phyloP scores from a whole-genome alignment of 805 yeast genomes.

The Yarrowia sp. region DNA sequence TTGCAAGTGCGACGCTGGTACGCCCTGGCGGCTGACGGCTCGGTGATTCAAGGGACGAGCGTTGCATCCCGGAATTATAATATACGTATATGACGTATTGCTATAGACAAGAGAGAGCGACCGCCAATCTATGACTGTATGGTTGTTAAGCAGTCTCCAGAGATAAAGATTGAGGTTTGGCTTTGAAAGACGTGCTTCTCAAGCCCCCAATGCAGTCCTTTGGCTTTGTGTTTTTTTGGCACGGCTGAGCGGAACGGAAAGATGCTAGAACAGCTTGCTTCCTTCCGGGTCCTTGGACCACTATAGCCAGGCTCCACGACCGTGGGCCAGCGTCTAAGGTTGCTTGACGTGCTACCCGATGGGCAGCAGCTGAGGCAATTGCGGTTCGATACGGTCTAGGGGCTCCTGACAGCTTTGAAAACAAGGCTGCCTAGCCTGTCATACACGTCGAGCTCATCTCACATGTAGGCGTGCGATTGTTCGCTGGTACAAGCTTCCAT shows the following conservation, averaged over 20 bases:
- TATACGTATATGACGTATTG: conserved; percentile 1
- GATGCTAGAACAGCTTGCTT: conserved; percentile 7
- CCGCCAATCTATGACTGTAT: neutral
- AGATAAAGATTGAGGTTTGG: neutral
- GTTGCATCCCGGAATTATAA: too few relatives aligned
- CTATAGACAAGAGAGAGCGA: neutral
- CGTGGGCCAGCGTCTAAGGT: neutral
- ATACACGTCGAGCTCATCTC: too few relatives aligned
- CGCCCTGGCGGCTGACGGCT: neutral
- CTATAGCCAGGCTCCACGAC: neutral
- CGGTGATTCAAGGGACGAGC: neutral
- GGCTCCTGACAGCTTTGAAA: neutral
- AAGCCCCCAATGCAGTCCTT: neutral
- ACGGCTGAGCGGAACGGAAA: conserved; percentile 38
- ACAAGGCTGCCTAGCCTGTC: too few relatives aligned
- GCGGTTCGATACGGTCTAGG: neutral
- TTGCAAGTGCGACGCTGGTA: neutral
- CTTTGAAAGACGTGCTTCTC: neutral
- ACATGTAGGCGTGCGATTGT: neutral
- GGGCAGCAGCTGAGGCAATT: neutral
- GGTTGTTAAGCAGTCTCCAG: too few relatives aligned
- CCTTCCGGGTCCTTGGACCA: neutral
- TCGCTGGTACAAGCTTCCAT: conserved; percentile 10
- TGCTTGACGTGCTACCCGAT: neutral
- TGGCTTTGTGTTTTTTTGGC: conserved; percentile 17